Conservation (phyloP, 768 basidiomycete species). For the Leccinum broughii region DNA sequence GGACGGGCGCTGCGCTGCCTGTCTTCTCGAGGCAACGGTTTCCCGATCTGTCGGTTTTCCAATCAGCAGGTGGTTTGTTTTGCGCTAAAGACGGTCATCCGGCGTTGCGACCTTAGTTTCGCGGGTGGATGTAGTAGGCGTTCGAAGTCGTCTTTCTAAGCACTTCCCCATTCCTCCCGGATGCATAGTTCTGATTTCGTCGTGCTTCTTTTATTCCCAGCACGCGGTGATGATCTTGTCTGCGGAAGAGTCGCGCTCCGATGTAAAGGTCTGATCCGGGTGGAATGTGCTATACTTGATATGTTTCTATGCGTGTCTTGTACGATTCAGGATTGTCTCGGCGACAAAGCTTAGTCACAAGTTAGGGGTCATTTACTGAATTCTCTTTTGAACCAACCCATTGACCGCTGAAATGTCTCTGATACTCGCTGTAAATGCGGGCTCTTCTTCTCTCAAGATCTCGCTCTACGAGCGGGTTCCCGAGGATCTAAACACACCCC, state of each 20-base stretch:
- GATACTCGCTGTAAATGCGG: slow-evolving; percentile 75
- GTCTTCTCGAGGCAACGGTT: slow-evolving; percentile 19
- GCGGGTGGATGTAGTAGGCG: neutral
- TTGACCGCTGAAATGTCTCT: slow-evolving; percentile 28
- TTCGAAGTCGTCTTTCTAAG: neutral
- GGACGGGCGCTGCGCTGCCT: slow-evolving; percentile 8
- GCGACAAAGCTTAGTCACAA: neutral
- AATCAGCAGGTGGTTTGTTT: slow-evolving; percentile 2
- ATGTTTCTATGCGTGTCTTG: neutral
- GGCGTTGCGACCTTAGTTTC: neutral
- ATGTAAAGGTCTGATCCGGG: slow-evolving; percentile 6
- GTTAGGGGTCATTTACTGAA: neutral
- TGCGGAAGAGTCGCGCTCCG: slow-evolving; percentile 3
- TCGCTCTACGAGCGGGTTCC: slow-evolving; percentile 53
- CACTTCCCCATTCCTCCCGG: neutral
- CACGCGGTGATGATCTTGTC: slow-evolving; percentile 1
- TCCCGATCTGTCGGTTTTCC: slow-evolving; percentile 16
- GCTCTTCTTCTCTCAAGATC: slow-evolving; percentile 85
- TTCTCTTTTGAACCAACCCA: neutral
- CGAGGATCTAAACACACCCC: slow-evolving; percentile 34
- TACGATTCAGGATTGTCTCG: neutral
- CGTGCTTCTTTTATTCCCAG: slow-evolving; percentile 6
- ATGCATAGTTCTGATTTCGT: neutral
- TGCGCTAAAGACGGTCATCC: slow-evolving; percentile 8
- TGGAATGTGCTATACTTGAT: neutral